Evolutionary conservation across 176 grass and related monocot genomes (phyloP), one percentile per base, ranked within the genome.

Genomic region (Oryza australiensis): DNA sequence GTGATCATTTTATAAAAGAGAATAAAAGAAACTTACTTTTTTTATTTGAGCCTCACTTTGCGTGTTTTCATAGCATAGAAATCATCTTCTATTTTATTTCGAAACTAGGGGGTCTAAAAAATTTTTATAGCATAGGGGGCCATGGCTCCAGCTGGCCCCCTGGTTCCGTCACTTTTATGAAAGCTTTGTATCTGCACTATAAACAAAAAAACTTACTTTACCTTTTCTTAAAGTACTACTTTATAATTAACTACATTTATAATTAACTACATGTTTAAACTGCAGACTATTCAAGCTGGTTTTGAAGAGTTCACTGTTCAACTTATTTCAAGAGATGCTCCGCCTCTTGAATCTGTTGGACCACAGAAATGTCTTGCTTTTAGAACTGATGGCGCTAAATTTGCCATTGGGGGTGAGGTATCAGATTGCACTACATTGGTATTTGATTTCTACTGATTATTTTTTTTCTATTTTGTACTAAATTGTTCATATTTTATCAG

Each of bases 351-450:
- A 84, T 96, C 93, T 43, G 70, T 92, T 90, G 91, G 97, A 72
- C 74, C 26, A 8, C 97, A 99, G 85, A 95, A 99, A 84, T 99
- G 96, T 81, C 72, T 95, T 87, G 73, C 91, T 83, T 99, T 95
- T 62, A 99, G 96, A 68, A 99, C 93, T 68, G 93, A 99, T 88
- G 96, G 96, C 20, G 72, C 87, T 34, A 99, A 99, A 88, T 92
- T 99, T 87, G 93, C 96, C 57, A 91, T 92, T 11, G 96, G 96
- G 46, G 96, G 96, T 13, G 87, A 93, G 91, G 96, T 95, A 95
- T 84, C 16, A n/a, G 9, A 7, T 73, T 77, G n/a, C 78, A 26
- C 66, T n/a, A 18, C 32, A 3, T 63, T 28, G 1, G 12, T 84
- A 42, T 62, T 60, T 74, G 70, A 20, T 23, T 24, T 60, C 1